Evolutionary conservation across 495 filamentous ascomycete genomes (phyloP), one percentile per base, ranked within the genome.

Genomic region (Neurospora sp.): DNA sequence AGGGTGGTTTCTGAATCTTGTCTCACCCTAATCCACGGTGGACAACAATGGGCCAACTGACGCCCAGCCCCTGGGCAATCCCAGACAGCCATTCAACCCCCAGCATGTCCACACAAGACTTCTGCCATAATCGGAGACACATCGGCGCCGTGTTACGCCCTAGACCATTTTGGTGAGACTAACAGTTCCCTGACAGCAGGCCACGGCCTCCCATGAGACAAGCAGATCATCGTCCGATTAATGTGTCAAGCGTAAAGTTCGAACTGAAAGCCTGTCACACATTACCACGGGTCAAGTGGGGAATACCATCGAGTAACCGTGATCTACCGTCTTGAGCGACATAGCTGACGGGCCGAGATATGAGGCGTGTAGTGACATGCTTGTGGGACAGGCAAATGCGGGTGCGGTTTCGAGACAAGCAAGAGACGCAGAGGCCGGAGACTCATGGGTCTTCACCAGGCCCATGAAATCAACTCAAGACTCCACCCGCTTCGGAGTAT

Each of bases 301-400:
- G 72, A 73, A 39, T 27, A 72, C 69, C 72, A 70, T 69, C 54
- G 69, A 48, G 66, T 69, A 39, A 69, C 38, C 44, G 9, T 44
- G 42, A 11, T 41, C 70, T 70, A 46, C 48, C 69, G 66, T 70
- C 71, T 69, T 59, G 37, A 73, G 59, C n/a, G 70, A 69, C 74
- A 70, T 77, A 62, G 73, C 39, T 70, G 46, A 44, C 77, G 71
- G 73, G 72, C 72, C 74, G 72, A 76, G 70, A 76, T 70, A 44
- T 71, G 72, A 79, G 72, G 76, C 74, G 73, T 71, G 76, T 76
- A 77, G 76, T 78, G 75, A 76, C 74, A 78, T 77, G 73, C 71
- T 74, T 75, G 78, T 80, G 77, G 73, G 78, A 81, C 78, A 76
- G 71, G 35, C n/a, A 37, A 71, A 75, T 77, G 75, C 74, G 75